Conservation (phyloP, 805 yeast genomes). For the Tetrapisispora pingtungensis region DNA sequence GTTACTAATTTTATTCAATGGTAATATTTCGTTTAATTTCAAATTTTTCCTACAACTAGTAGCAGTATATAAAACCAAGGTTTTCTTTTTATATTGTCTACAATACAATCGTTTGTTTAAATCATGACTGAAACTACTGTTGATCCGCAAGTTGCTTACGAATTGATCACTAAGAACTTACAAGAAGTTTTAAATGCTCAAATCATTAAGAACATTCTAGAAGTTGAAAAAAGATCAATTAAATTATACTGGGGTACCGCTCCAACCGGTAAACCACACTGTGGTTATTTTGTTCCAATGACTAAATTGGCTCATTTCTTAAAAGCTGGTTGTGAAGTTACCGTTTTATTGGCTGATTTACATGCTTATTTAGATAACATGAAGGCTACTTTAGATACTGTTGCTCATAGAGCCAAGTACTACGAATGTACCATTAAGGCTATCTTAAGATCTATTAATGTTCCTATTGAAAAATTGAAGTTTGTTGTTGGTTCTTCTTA, state of each 20-base stretch:
- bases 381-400: constrained; percentile 96
- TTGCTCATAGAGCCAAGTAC: constrained; percentile 78
- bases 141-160: constrained; percentile 55
- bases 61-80: too few relatives aligned
- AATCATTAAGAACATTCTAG: constrained; percentile 75
- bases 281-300: constrained; percentile 98
- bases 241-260: constrained; percentile 98
- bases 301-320: constrained; percentile 89
- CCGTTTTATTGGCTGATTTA: constrained; percentile 82
- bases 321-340: constrained; percentile 93
- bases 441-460: constrained; percentile 74
- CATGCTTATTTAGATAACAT: constrained; percentile 96
- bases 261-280: constrained; percentile 97
- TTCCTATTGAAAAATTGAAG: constrained; percentile 78
- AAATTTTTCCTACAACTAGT: too few relatives aligned
- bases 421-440: constrained; percentile 79
- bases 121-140: constrained; percentile 10
- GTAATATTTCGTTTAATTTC: too few relatives aligned
- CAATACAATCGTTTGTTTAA: too few relatives aligned
- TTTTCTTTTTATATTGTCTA: too few relatives aligned
- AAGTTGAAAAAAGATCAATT: constrained; percentile 70
- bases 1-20: too few relatives aligned
- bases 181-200: constrained; percentile 88
- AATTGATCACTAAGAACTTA: constrained; percentile 70
- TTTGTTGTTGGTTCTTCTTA: constrained; percentile 87